A percentile compares a stretch with the other conserved stretches of the same genome.
Conservation (phyloP, 2,329 filamentous ascomycete genomes). For the Xylaria multiplex region DNA sequence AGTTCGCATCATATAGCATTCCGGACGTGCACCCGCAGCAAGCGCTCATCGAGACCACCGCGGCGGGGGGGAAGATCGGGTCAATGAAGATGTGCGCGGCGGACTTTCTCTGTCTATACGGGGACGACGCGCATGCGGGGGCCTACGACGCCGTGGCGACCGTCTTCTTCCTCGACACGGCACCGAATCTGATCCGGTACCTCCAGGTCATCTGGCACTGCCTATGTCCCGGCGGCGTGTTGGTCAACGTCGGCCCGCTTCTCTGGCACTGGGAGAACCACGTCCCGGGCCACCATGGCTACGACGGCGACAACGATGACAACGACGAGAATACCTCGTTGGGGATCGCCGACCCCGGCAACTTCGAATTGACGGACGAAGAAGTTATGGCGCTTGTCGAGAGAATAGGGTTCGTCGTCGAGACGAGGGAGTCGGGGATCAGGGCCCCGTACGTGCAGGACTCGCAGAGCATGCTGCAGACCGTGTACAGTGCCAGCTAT, state of each 20-base stretch:
- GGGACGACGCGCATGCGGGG: slow-evolving; percentile 66
- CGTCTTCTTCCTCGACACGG: slow-evolving; percentile 97
- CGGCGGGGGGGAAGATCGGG: slow-evolving; percentile 55
- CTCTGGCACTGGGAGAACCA: slow-evolving; percentile 95
- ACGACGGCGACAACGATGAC: slow-evolving; percentile 59
- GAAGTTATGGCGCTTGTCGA: slow-evolving; percentile 83
- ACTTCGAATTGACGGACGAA: slow-evolving; percentile 88
- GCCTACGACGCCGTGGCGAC: slow-evolving; percentile 84
- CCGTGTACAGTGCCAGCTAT: slow-evolving; percentile 79
- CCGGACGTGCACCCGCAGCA: slow-evolving; percentile 82
- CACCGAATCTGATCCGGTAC: slow-evolving; percentile 90
- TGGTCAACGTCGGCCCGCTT: slow-evolving; percentile 90
- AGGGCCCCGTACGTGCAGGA: slow-evolving; percentile 90
- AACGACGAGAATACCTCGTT: slow-evolving; percentile 60
- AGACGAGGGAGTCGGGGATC: slow-evolving; percentile 67
- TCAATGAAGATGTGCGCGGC: slow-evolving; percentile 93
- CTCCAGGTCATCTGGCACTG: slow-evolving; percentile 84
- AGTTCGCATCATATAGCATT: slow-evolving; percentile 76
- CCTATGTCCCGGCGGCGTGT: slow-evolving; percentile 78
- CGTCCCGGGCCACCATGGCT: slow-evolving; percentile 66
- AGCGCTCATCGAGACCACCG: slow-evolving; percentile 53
- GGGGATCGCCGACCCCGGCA: slow-evolving; percentile 88
- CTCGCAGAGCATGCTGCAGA: slow-evolving; percentile 83
- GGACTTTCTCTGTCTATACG: slow-evolving; percentile 91
- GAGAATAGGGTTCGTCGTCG: slow-evolving; percentile 79